These are phyloP conservation scores for Yamadazyma ubonensis DNA, from an alignment of 805 yeast species.

Conservation along the genomic window DNA sequence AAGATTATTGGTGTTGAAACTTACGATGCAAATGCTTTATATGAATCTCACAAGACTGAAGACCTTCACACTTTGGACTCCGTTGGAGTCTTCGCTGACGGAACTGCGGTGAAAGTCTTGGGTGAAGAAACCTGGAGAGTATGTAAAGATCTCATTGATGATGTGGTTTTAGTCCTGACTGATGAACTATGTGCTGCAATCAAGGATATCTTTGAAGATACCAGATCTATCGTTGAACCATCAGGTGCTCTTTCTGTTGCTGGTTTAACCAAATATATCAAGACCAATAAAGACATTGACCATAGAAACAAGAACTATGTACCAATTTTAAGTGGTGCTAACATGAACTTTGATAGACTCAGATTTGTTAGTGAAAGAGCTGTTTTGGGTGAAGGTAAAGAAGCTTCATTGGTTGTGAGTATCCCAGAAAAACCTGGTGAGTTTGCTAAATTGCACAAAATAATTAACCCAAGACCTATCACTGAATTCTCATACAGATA, in stretches of 20 bases:
- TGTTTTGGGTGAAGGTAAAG: slow-evolving; percentile 96
- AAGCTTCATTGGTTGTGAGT: slow-evolving; percentile 84
- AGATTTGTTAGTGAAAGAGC: slow-evolving; percentile 97
- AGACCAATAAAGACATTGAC: slow-evolving; percentile 64
- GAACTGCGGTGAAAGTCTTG: slow-evolving; percentile 88
- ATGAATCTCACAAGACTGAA: slow-evolving; percentile 60
- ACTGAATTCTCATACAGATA: slow-evolving; percentile 94
- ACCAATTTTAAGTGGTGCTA: slow-evolving; percentile 92
- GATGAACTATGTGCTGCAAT: slow-evolving; percentile 97
- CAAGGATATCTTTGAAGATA: slow-evolving; percentile 94
- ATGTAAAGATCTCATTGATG: slow-evolving; percentile 79
- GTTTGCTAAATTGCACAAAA: slow-evolving; percentile 69
- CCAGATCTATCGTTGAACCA: slow-evolving; percentile 92
- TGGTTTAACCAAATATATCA: slow-evolving; percentile 82
- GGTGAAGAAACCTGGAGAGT: slow-evolving; percentile 93
- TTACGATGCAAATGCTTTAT: slow-evolving; percentile 89
- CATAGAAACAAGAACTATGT: slow-evolving; percentile 71
- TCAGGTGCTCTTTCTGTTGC: slow-evolving; percentile 97
- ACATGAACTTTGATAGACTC: slow-evolving; percentile 95
- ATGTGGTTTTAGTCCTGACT: slow-evolving; percentile 77
- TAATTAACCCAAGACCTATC: slow-evolving; percentile 82
- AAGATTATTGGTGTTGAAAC: slow-evolving; percentile 96
- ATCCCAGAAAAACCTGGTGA: slow-evolving; percentile 95
- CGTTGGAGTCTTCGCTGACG: slow-evolving; percentile 99
- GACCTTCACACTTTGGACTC: slow-evolving; percentile 55